A percentile compares a stretch with the other conserved stretches of the same genome.
Evolutionary conservation across 1,284 basidiomycete species (phyloP).

Genomic region (Marasmius oreades): DNA sequence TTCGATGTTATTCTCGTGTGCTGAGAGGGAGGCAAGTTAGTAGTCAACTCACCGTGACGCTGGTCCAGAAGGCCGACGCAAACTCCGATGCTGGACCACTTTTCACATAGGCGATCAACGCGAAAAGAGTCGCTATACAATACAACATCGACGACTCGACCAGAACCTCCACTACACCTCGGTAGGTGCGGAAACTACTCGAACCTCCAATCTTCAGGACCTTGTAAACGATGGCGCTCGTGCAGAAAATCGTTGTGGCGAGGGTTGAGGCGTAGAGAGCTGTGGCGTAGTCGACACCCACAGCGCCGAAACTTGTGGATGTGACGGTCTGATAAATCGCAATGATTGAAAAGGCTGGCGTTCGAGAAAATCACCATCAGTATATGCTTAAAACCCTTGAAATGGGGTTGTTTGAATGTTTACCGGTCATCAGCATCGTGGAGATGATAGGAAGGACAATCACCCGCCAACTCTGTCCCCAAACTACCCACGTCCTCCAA

Average conservation of each 20-base stretch:
- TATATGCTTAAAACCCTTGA: not conserved
- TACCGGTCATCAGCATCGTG: conserved; percentile 6
- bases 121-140: conserved; percentile 6
- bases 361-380: too few relatives aligned
- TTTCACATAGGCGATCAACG: conserved; percentile 6
- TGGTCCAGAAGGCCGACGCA: conserved; percentile 9
- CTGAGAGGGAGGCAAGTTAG: not conserved
- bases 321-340: conserved; percentile 6
- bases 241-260: conserved; percentile 6
- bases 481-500: conserved; percentile 9
- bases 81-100: conserved; percentile 8
- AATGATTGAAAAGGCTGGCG: conserved; percentile 10
- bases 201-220: not conserved
- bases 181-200: not conserved
- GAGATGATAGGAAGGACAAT: conserved; percentile 6
- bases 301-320: conserved; percentile 4
- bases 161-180: conserved; percentile 4
- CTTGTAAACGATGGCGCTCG: conserved; percentile 1
- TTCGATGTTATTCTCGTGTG: not conserved
- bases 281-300: conserved; percentile 9
- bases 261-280: conserved; percentile 9
- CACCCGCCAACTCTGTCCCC: conserved; percentile 7
- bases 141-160: conserved; percentile 7
- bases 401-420: not conserved
- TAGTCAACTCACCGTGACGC: conserved; percentile 4